A percentile compares a stretch with the other conserved stretches of the same genome.
phyloP scores from a whole-genome alignment of 2,329 filamentous ascomycete genomes.

The Ophiostoma sp. region DNA sequence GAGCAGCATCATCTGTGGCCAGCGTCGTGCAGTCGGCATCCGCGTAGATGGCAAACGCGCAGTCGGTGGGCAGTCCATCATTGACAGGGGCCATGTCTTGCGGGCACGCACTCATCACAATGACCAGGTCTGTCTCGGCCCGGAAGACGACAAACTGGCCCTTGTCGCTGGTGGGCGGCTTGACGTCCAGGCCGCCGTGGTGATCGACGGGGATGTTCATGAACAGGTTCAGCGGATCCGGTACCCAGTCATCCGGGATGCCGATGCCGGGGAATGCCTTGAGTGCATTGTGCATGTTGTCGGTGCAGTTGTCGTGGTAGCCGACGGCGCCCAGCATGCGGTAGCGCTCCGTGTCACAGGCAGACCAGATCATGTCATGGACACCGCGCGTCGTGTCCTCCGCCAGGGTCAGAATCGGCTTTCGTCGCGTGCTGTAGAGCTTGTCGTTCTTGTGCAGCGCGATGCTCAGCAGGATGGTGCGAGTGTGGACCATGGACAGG shows the following conservation, averaged over 20 bases:
- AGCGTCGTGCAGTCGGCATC: slow-evolving; percentile 4
- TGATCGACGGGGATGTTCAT: slow-evolving; percentile 40
- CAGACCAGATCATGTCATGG: slow-evolving; percentile 39
- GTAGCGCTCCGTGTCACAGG: slow-evolving; percentile 38
- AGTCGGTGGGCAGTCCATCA: slow-evolving; percentile 34
- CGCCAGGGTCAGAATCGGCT: slow-evolving; percentile 35
- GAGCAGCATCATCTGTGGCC: neutral
- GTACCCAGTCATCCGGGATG: slow-evolving; percentile 33
- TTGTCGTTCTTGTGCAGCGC: slow-evolving; percentile 32
- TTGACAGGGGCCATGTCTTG: slow-evolving; percentile 39
- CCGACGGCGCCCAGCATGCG: slow-evolving; percentile 35
- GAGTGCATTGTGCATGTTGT: slow-evolving; percentile 36
- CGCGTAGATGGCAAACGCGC: slow-evolving; percentile 27
- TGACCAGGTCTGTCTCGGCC: slow-evolving; percentile 35
- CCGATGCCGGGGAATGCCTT: slow-evolving; percentile 29
- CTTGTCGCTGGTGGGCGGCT: slow-evolving; percentile 33
- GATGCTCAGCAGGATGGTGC: slow-evolving; percentile 33
- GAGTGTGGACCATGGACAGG: slow-evolving; percentile 38
- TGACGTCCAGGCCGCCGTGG: slow-evolving; percentile 33
- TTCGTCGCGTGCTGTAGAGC: slow-evolving; percentile 35
- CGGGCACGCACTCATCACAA: slow-evolving; percentile 41
- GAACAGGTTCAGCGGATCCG: slow-evolving; percentile 41
- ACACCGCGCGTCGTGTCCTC: slow-evolving; percentile 37
- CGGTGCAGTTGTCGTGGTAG: slow-evolving; percentile 39
- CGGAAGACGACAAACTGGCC: slow-evolving; percentile 35